A percentile compares a stretch with the other conserved stretches of the same genome.
These are phyloP conservation scores for Aspergillus ibericus DNA, from an alignment of 2,329 filamentous ascomycete genomes.

Conservation along the genomic window DNA sequence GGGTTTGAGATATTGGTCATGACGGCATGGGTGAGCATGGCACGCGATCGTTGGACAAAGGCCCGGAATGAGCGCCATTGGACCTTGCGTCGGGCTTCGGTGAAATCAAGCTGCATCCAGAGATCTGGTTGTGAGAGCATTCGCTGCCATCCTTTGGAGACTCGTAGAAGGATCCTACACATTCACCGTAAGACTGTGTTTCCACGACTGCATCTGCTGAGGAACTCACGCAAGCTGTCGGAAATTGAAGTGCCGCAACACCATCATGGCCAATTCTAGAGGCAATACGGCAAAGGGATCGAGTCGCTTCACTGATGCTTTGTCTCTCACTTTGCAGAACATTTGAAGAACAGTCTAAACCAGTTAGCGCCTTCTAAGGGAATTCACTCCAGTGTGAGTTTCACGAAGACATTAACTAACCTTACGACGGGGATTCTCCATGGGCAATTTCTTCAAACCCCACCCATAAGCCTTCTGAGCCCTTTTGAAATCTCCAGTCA, in stretches of 20 bases:
- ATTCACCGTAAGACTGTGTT: too few relatives aligned
- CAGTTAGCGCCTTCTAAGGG: too few relatives aligned
- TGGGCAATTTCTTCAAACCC: slow-evolving; percentile 55
- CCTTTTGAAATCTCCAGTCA: slow-evolving; percentile 52
- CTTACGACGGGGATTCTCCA: slow-evolving; percentile 41
- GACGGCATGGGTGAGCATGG: slow-evolving; percentile 30
- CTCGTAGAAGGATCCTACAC: slow-evolving; percentile 46
- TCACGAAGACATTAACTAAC: slow-evolving; percentile 21
- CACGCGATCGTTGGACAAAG: slow-evolving; percentile 38
- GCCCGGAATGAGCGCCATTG: slow-evolving; percentile 34
- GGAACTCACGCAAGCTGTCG: slow-evolving; percentile 41
- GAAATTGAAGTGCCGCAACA: slow-evolving; percentile 56
- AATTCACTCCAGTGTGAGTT: too few relatives aligned
- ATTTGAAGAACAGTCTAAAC: slow-evolving; percentile 38
- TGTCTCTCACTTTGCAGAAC: slow-evolving; percentile 47
- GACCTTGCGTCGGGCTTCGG: slow-evolving; percentile 46
- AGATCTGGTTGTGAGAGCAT: slow-evolving; percentile 51
- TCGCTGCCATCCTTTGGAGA: slow-evolving; percentile 57
- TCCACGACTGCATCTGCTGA: too few relatives aligned
- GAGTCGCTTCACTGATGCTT: slow-evolving; percentile 27
- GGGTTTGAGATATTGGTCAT: slow-evolving; percentile 31
- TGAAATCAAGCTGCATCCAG: slow-evolving; percentile 57
- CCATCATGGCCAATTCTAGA: slow-evolving; percentile 53
- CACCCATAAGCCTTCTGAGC: slow-evolving; percentile 59
- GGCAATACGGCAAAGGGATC: slow-evolving; percentile 58